Evolutionary conservation across 2,329 filamentous ascomycete species (phyloP), one percentile per base, ranked within the genome.

Genomic region (Cladosporium sp.): DNA sequence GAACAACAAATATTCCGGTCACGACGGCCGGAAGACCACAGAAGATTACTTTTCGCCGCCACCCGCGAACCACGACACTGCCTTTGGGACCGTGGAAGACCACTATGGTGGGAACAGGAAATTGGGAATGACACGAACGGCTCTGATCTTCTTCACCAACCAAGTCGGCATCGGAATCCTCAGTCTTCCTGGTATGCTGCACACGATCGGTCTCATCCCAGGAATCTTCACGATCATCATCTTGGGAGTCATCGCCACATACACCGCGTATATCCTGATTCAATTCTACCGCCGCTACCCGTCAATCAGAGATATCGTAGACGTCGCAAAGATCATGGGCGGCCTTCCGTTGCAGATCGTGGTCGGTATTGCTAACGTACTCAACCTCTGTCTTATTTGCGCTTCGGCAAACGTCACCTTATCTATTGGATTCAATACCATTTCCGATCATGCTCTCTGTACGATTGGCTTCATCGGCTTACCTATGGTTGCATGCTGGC

Each of bases 111-210:
- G 50, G 7, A 53, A 40, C 22, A 32, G 9, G 4, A 53, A 53
- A 15, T n/a, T 53, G 8, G 50, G 50, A 22, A 40, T 34, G 36
- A 42, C 37, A 34, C 36, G 50, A 34, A 53, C 50, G 9, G 37
- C 50, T 15, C 19, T 53, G 36, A 53, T 53, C 50, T 53, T 53
- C 50, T 53, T 53, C 12, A 53, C 50, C 25, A 53, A 53, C 39
- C 50, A 53, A 40, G 50, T 53, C 37, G 50, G 50, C 28, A 68
- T 66, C 57, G 80, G 50, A 13, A 53, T 53, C 17, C 25, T 53
- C 15, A 32, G 22, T 40, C 25, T 53, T 13, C 50, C 50, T 15
- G 17, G 37, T 4, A 44, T 44, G 37, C 1, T 53, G 3, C 37
- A 53, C n/a, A 53, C 49, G 1, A 42, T 53, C 3, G 49, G 49